Conservation (phyloP, 2,329 filamentous ascomycete genomes). For the Colletotrichum sp. region DNA sequence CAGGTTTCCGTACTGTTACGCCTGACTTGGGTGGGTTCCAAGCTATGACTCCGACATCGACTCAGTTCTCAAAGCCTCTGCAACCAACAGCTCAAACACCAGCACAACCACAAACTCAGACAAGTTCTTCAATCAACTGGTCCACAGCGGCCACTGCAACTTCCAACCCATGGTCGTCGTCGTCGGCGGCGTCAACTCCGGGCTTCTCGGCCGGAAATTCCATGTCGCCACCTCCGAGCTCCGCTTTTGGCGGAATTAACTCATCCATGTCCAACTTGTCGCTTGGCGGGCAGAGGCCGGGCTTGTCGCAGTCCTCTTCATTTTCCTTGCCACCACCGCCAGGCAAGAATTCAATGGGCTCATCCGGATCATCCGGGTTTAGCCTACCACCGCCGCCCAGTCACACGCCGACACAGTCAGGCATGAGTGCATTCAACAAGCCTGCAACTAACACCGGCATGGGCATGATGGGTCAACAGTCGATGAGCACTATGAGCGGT, state of each 20-base stretch:
- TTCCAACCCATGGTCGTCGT: slow-evolving; percentile 55
- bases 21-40: slow-evolving; percentile 63
- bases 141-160: slow-evolving; percentile 44
- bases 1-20: slow-evolving; percentile 61
- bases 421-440: slow-evolving; percentile 22
- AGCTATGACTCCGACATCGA: slow-evolving; percentile 61
- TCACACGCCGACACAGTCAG: slow-evolving; percentile 30
- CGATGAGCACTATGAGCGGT: slow-evolving; percentile 4
- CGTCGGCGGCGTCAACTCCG: slow-evolving; percentile 30
- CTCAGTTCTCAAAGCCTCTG: slow-evolving; percentile 68
- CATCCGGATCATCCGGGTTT: slow-evolving; percentile 44
- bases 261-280: slow-evolving; percentile 54
- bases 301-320: slow-evolving; percentile 45
- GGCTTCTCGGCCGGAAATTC: slow-evolving; percentile 6
- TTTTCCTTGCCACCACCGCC: slow-evolving; percentile 66
- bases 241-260: slow-evolving; percentile 41
- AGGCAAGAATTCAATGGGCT: slow-evolving; percentile 27
- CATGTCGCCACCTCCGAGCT: slow-evolving; percentile 28
- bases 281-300: slow-evolving; percentile 47
- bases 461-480: slow-evolving; percentile 15
- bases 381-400: slow-evolving; percentile 52
- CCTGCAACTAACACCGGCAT: slow-evolving; percentile 13
- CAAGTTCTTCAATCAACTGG: slow-evolving; percentile 56
- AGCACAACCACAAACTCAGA: slow-evolving; percentile 21
- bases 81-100: slow-evolving; percentile 42